A percentile compares a stretch with the other conserved stretches of the same genome.
Conservation (phyloP, 2,329 filamentous ascomycete genomes). For the Lachnellula occidentalis region DNA sequence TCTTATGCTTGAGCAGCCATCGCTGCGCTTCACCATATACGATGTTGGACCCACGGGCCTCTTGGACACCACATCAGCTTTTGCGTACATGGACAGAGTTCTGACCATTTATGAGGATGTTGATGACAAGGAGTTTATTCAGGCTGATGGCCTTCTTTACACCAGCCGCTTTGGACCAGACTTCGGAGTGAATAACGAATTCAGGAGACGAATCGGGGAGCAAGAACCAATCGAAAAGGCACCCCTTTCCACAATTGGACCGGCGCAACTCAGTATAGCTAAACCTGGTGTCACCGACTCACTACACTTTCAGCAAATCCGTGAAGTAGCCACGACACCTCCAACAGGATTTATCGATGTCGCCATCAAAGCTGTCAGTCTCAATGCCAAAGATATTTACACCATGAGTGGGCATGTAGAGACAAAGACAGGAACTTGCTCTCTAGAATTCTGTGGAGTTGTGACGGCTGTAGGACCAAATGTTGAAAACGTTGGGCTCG, state of each 20-base stretch:
- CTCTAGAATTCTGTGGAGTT: constrained; percentile 22
- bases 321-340: not conserved
- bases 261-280: not conserved
- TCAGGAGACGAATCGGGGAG: not conserved
- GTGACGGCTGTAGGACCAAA: constrained; percentile 21
- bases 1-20: constrained; percentile 9
- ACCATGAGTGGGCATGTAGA: constrained; percentile 28
- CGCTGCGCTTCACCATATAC: constrained; percentile 2
- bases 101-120: not conserved
- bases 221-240: not conserved
- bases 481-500: constrained; percentile 16
- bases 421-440: constrained; percentile 16
- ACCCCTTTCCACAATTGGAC: not conserved
- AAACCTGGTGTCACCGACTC: constrained; percentile 13
- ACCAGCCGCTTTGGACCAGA: constrained; percentile 24
- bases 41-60: constrained; percentile 2
- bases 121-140: constrained; percentile 7
- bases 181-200: constrained; percentile 13
- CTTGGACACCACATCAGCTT: not conserved
- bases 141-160: constrained; percentile 12
- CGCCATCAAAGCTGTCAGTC: constrained; percentile 3
- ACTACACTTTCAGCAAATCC: constrained; percentile 22
- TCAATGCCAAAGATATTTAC: constrained; percentile 16
- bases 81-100: not conserved
- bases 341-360: constrained; percentile 12